Conservation (phyloP, 805 yeast genomes). For the Brettanomyces anomalus region DNA sequence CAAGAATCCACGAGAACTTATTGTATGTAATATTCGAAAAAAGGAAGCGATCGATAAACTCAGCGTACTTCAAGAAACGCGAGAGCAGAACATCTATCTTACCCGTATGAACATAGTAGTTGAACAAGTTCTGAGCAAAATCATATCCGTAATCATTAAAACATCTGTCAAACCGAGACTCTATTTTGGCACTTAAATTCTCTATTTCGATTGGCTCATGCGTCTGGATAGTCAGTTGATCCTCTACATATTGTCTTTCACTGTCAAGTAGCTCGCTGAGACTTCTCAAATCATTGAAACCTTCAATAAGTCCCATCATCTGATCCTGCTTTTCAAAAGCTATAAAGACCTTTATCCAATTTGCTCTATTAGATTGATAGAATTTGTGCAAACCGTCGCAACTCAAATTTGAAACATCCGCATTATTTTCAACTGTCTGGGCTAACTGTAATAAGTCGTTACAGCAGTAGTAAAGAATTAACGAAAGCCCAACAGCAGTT, state of each 20-base stretch:
- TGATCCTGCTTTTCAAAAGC: conserved; percentile 39
- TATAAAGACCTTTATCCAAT: conserved; percentile 57
- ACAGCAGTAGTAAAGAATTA: conserved; percentile 17
- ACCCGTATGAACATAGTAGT: conserved; percentile 43
- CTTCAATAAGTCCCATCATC: conserved; percentile 56
- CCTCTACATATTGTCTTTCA: conserved; percentile 27
- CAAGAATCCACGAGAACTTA: conserved; percentile 64
- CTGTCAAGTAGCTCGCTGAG: conserved; percentile 47
- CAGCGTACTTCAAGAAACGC: conserved; percentile 45
- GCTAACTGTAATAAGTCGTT: conserved; percentile 8
- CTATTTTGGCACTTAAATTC: conserved; percentile 12
- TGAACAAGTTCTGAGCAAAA: conserved; percentile 60
- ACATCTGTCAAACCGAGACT: conserved; percentile 33
- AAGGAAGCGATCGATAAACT: conserved; percentile 45
- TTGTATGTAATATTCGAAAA: conserved; percentile 33
- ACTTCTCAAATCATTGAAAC: conserved; percentile 55
- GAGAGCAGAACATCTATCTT: conserved; percentile 46
- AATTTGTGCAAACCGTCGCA: conserved; percentile 2
- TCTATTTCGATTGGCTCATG: conserved; percentile 14
- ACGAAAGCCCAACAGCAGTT: conserved; percentile 13
- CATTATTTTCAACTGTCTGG: not conserved
- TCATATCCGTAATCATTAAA: conserved; percentile 55
- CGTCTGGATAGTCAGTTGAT: conserved; percentile 16
- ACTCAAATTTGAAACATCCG: not conserved
- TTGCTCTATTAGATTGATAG: conserved; percentile 14